Conservation (phyloP, 1,284 basidiomycete species). For the Tilletia walkeri region DNA sequence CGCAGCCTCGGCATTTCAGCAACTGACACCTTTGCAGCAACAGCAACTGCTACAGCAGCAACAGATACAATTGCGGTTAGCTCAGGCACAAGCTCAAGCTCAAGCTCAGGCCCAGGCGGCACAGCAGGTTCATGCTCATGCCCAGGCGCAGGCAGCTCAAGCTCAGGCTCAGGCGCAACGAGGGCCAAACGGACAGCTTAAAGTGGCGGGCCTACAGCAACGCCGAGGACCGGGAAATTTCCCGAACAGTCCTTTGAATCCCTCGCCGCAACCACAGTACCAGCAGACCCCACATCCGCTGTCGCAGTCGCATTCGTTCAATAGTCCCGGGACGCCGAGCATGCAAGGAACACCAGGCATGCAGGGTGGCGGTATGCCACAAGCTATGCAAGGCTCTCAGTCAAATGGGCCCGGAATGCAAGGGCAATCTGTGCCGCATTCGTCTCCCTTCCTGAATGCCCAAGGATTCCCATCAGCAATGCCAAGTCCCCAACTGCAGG, state of each 20-base stretch:
- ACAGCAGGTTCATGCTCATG: background rate
- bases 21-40: slow-evolving; percentile 13
- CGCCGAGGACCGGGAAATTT: slow-evolving; percentile 10
- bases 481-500: background rate
- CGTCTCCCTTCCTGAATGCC: background rate
- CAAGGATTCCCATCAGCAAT: slow-evolving; percentile 8
- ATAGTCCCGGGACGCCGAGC: slow-evolving; percentile 6
- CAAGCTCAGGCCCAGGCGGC: slow-evolving; percentile 17
- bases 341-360: background rate
- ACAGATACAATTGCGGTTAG: slow-evolving; percentile 25
- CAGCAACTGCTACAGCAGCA: slow-evolving; percentile 18
- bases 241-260: slow-evolving; percentile 8
- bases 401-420: background rate
- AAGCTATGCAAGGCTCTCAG: slow-evolving; percentile 7
- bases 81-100: slow-evolving; percentile 28
- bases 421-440: background rate
- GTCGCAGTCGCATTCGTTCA: slow-evolving; percentile 20
- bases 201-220: background rate
- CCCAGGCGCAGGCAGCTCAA: slow-evolving; percentile 23
- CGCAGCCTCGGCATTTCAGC: slow-evolving; percentile 14
- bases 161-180: slow-evolving; percentile 23
- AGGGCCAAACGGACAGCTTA: slow-evolving; percentile 1
- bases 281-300: slow-evolving; percentile 19
- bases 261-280: slow-evolving; percentile 14
- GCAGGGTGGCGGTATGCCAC: background rate